Percentiles rank a stretch among this genome's conserved stretches.
These are phyloP conservation scores for Naganishia onofrii DNA, from an alignment of 768 basidiomycete genomes.

Conservation along the genomic window DNA sequence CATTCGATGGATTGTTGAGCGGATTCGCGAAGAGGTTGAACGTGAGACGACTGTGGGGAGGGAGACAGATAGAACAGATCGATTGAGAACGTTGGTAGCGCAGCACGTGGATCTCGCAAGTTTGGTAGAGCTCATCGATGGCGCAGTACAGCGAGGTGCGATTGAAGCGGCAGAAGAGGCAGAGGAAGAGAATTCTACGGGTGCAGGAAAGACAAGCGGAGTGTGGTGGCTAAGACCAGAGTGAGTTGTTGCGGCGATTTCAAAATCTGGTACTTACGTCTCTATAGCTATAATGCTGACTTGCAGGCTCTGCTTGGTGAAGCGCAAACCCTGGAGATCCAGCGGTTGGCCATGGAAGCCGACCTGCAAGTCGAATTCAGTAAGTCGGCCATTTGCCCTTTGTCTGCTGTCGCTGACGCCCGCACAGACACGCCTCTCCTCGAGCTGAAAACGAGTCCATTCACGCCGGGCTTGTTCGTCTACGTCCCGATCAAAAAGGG, in stretches of 20 bases:
- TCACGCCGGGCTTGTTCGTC: constrained; percentile 17
- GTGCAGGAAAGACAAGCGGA: constrained; percentile 20
- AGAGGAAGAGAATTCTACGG: constrained; percentile 17
- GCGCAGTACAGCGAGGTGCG: constrained; percentile 39
- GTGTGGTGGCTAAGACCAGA: constrained; percentile 45
- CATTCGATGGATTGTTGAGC: constrained; percentile 31
- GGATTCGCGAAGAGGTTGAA: constrained; percentile 35
- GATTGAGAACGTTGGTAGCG: constrained; percentile 22
- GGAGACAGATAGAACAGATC: constrained; percentile 21
- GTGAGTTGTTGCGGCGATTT: constrained; percentile 30
- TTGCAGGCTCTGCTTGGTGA: constrained; percentile 35
- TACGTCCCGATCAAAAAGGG: constrained; percentile 23
- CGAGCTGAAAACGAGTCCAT: constrained; percentile 24
- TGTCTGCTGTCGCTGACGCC: background rate
- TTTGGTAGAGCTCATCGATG: constrained; percentile 39
- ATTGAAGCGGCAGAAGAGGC: constrained; percentile 33
- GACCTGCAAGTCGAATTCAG: constrained; percentile 31
- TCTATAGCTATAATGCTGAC: constrained; percentile 1
- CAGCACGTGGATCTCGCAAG: constrained; percentile 31
- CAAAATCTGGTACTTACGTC: background rate
- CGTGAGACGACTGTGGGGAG: background rate
- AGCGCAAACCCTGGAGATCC: constrained; percentile 28
- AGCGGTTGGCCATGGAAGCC: constrained; percentile 36
- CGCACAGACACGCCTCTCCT: constrained; percentile 19
- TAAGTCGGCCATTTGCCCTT: background rate